phyloP scores from a whole-genome alignment of 2,329 filamentous ascomycete genomes.

The Laburnicola sp. region DNA sequence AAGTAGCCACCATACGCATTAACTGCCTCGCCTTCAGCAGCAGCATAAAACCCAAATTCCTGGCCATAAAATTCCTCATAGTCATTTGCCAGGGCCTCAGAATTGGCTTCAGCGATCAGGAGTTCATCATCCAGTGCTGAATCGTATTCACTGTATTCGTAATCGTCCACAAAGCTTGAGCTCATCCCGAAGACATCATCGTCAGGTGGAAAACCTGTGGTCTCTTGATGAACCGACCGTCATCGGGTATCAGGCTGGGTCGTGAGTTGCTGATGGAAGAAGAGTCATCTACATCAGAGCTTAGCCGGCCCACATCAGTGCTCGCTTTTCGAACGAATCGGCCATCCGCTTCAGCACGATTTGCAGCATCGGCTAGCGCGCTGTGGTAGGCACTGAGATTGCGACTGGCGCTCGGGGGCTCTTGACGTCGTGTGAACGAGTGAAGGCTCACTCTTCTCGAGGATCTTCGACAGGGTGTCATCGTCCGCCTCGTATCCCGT shows the following conservation, averaged over 20 bases:
- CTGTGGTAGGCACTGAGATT: slow-evolving; percentile 76
- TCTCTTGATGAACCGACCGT: slow-evolving; percentile 53
- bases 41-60: slow-evolving; percentile 94
- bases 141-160: slow-evolving; percentile 62
- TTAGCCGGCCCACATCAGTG: slow-evolving; percentile 38
- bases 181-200: slow-evolving; percentile 39
- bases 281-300: slow-evolving; percentile 38
- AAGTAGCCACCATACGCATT: slow-evolving; percentile 88
- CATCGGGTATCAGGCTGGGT: slow-evolving; percentile 54
- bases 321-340: slow-evolving; percentile 69
- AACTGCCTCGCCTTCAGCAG: slow-evolving; percentile 56
- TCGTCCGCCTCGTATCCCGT: slow-evolving; percentile 39
- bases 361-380: slow-evolving; percentile 79
- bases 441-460: slow-evolving; percentile 50
- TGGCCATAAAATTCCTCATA: slow-evolving; percentile 92
- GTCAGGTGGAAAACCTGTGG: slow-evolving; percentile 44
- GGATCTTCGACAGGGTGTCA: slow-evolving; percentile 30
- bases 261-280: slow-evolving; percentile 40
- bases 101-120: slow-evolving; percentile 94
- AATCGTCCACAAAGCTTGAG: slow-evolving; percentile 47
- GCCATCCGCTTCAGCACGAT: slow-evolving; percentile 73
- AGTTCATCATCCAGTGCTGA: slow-evolving; percentile 67
- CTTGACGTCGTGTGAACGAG: slow-evolving; percentile 54
- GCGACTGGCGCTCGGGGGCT: slow-evolving; percentile 41
- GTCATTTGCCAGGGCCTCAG: slow-evolving; percentile 88